Evolutionary conservation across 2,329 filamentous ascomycete species (phyloP).

Genomic region (Aspergillus tubingensis): DNA sequence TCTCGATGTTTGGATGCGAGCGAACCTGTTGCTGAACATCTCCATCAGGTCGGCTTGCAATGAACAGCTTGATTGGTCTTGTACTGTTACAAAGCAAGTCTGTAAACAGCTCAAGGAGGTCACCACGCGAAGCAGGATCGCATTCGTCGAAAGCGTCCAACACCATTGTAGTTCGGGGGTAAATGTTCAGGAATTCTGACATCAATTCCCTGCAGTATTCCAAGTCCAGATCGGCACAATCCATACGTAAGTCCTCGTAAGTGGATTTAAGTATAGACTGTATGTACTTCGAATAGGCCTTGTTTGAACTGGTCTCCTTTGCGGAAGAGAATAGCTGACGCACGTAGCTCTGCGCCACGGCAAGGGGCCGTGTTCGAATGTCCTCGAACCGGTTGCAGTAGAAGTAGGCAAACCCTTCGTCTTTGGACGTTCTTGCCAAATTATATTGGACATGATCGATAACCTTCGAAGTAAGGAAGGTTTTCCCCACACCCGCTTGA

Average conservation of each 20-base stretch:
- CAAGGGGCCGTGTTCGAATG: constrained; percentile 27
- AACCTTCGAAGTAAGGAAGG: constrained; percentile 26
- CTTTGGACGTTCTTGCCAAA: background rate
- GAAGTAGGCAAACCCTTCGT: constrained; percentile 5
- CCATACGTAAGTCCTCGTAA: background rate
- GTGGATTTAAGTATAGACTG: constrained; percentile 11
- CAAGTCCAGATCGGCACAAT: too few species aligned
- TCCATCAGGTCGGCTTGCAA: constrained; percentile 35
- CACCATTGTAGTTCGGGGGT: constrained; percentile 34
- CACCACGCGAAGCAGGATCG: constrained; percentile 23
- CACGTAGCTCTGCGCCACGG: constrained; percentile 34
- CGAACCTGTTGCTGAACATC: constrained; percentile 35
- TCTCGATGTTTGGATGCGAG: constrained; percentile 52
- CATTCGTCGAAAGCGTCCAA: constrained; percentile 44
- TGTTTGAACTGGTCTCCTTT: background rate
- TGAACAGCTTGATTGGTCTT: constrained; percentile 36
- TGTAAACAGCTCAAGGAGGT: constrained; percentile 31
- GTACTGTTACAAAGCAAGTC: too few species aligned
- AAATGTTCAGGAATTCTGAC: constrained; percentile 28
- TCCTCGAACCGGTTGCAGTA: background rate
- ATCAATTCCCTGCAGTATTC: constrained; percentile 13
- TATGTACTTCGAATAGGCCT: constrained; percentile 15
- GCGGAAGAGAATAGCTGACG: constrained; percentile 32
- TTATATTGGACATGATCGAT: constrained; percentile 26
- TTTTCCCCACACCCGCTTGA: constrained; percentile 31